Conservation (phyloP, 108 stramenopile species). For the Cyclostephanos tholiformis region DNA sequence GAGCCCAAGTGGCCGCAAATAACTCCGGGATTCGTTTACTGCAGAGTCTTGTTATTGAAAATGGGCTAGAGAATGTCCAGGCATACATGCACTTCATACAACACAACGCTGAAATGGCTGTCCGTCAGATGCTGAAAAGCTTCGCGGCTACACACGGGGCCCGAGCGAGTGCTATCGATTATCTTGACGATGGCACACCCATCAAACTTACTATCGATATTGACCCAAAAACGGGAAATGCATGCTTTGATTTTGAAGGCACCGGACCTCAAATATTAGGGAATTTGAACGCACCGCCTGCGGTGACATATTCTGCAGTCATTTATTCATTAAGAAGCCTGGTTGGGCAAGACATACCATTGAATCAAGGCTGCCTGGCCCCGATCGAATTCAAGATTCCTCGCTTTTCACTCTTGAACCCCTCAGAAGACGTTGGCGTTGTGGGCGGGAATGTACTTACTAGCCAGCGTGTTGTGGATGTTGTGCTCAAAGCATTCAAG, state of each 20-base stretch:
- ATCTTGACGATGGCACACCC: slow-evolving; percentile 97
- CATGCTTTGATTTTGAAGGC: slow-evolving; percentile 96
- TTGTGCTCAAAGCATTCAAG: slow-evolving; percentile 94
- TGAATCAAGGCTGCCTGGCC: slow-evolving; percentile 97
- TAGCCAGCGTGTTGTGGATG: slow-evolving; percentile 97
- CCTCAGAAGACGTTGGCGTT: slow-evolving; percentile 92
- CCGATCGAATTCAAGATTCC: slow-evolving; percentile 96
- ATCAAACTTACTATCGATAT: slow-evolving; percentile 91
- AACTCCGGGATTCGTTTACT: slow-evolving; percentile 91
- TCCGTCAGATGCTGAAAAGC: slow-evolving; percentile 91
- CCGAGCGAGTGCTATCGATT: slow-evolving; percentile 81
- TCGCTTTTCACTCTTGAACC: slow-evolving; percentile 84
- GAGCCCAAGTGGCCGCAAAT: slow-evolving; percentile 99
- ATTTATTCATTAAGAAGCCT: slow-evolving; percentile 97
- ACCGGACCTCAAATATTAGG: slow-evolving; percentile 95
- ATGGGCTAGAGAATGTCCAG: slow-evolving; percentile 84
- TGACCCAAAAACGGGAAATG: slow-evolving; percentile 76
- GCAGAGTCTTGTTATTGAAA: slow-evolving; percentile 82
- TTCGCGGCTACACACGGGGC: slow-evolving; percentile 70
- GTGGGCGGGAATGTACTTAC: slow-evolving; percentile 99
- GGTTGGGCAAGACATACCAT: slow-evolving; percentile 91
- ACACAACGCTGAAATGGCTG: slow-evolving; percentile 92
- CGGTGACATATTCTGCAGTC: slow-evolving; percentile 96
- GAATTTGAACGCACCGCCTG: slow-evolving; percentile 98
- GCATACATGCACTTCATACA: slow-evolving; percentile 99